Evolutionary conservation across 2,329 filamentous ascomycete genomes (phyloP).

Genomic region (Dactylonectria estremocensis): DNA sequence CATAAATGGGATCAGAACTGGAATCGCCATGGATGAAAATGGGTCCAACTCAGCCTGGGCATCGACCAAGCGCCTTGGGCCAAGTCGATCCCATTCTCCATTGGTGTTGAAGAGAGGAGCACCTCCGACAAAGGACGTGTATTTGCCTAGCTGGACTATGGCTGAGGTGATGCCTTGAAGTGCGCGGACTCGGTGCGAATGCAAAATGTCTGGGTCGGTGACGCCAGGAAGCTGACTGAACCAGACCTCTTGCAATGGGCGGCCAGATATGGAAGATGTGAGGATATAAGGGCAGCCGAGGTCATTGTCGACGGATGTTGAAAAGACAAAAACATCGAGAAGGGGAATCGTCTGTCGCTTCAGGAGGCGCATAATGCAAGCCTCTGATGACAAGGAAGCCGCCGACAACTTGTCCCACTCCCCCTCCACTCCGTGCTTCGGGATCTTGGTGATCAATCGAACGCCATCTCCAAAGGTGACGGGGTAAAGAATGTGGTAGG

Average conservation of each 20-base stretch:
- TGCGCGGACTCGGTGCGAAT: not conserved
- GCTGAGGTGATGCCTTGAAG: constrained; percentile 15
- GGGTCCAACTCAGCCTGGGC: not conserved
- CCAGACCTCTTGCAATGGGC: constrained; percentile 19
- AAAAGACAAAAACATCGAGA: constrained; percentile 21
- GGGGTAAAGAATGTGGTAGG: constrained; percentile 9
- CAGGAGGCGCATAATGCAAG: constrained; percentile 19
- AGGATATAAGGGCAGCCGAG: constrained; percentile 22
- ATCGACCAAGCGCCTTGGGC: not conserved
- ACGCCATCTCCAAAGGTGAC: not conserved
- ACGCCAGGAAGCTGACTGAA: not conserved
- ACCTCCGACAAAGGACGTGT: not conserved
- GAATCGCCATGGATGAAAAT: constrained; percentile 4
- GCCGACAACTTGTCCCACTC: constrained; percentile 17
- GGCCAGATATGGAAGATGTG: constrained; percentile 4
- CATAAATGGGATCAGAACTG: not conserved
- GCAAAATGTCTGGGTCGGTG: not conserved
- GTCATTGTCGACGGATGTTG: not conserved
- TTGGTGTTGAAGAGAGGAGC: not conserved
- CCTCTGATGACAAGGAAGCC: constrained; percentile 7
- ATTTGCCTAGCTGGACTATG: constrained; percentile 16
- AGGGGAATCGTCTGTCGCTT: constrained; percentile 19
- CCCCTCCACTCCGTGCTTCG: not conserved
- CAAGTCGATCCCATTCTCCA: not conserved
- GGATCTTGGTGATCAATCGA: constrained; percentile 15